phyloP scores from a whole-genome alignment of 2,329 filamentous ascomycete species.

The Pseudopyricularia javanii region DNA sequence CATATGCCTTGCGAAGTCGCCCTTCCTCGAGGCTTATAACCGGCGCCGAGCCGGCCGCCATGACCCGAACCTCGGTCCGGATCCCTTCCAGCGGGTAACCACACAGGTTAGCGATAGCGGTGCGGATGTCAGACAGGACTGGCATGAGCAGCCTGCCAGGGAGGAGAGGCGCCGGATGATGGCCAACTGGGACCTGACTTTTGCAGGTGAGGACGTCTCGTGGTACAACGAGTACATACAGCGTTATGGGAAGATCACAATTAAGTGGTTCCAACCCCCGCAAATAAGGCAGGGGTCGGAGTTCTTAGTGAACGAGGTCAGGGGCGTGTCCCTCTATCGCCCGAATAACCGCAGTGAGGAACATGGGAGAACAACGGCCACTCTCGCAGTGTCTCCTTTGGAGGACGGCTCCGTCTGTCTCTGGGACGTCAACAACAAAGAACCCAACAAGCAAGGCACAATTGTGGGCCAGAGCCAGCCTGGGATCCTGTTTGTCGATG shows the following conservation, averaged over 20 bases:
- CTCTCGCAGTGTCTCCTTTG: conserved; percentile 60
- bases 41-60: conserved; percentile 1
- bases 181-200: conserved; percentile 75
- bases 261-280: conserved; percentile 67
- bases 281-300: conserved; percentile 24
- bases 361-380: conserved; percentile 11
- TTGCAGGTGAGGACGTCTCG: conserved; percentile 56
- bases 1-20: conserved; percentile 60
- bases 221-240: conserved; percentile 90
- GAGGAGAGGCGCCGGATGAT: conserved; percentile 42
- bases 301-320: conserved; percentile 48
- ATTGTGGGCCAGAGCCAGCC: conserved; percentile 54
- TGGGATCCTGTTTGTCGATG: conserved; percentile 53
- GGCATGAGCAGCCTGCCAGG: not conserved
- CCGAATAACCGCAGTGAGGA: conserved; percentile 33
- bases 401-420: conserved; percentile 81
- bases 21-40: conserved; percentile 46
- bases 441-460: conserved; percentile 39
- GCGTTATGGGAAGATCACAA: conserved; percentile 58
- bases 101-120: not conserved
- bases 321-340: conserved; percentile 59
- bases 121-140: not conserved
- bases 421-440: conserved; percentile 61
- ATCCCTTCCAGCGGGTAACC: not conserved
- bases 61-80: not conserved